These are phyloP conservation scores for Solidago caesia DNA, from an alignment of 129 eudicot species.

Conservation along the genomic window DNA sequence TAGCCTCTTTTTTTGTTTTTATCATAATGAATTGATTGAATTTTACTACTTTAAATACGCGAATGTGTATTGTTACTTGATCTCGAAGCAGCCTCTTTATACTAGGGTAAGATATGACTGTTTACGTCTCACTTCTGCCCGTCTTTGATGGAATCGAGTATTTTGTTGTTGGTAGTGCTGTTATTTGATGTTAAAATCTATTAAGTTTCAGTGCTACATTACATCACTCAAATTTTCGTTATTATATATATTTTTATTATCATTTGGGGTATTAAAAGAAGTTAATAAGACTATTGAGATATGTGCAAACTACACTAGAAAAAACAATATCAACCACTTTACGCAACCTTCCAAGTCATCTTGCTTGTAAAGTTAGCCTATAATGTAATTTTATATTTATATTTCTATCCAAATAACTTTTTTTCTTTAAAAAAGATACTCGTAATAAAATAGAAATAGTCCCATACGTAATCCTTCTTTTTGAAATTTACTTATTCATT, in stretches of 20 bases:
- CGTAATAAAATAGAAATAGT: too few species aligned
- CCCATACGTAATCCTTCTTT: not conserved
- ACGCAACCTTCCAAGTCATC: conserved; percentile 29
- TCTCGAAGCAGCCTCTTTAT: too few species aligned
- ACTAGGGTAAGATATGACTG: too few species aligned
- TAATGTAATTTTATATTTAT: conserved; percentile 18
- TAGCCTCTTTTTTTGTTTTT: not conserved
- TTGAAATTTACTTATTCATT: not conserved
- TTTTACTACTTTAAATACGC: too few species aligned
- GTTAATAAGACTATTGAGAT: conserved; percentile 15
- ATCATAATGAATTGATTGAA: not conserved
- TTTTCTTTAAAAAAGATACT: not conserved
- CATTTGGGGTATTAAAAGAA: conserved; percentile 22
- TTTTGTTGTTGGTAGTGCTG: too few species aligned
- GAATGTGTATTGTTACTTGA: too few species aligned
- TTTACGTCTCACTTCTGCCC: too few species aligned
- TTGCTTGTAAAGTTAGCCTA: conserved; percentile 42
- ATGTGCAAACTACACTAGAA: conserved; percentile 28
- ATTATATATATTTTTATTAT: not conserved
- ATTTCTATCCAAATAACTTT: conserved; percentile 8
- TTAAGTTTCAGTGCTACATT: too few species aligned
- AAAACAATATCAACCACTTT: conserved; percentile 12
- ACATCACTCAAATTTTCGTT: too few species aligned
- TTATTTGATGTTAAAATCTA: too few species aligned
- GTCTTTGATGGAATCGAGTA: too few species aligned